Percentiles rank a stretch among this genome's conserved stretches.
phyloP scores from a whole-genome alignment of 805 yeast species.

The Candida ulmi region DNA sequence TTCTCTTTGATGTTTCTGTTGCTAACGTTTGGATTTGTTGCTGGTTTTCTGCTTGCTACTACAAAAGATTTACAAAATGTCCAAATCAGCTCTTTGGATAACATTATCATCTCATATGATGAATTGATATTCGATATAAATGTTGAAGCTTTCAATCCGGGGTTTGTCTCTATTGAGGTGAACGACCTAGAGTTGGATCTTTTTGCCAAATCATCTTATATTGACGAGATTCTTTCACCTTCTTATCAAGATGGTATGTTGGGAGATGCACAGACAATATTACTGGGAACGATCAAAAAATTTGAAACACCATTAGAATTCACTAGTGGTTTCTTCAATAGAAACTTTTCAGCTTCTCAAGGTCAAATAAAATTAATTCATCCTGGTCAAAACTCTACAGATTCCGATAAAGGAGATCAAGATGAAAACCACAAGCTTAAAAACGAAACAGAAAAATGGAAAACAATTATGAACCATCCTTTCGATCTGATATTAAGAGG shows the following conservation, averaged over 20 bases:
- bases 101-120: conserved; percentile 74
- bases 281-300: conserved; percentile 61
- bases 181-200: conserved; percentile 71
- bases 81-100: conserved; percentile 53
- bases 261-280: conserved; percentile 46
- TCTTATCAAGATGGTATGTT: conserved; percentile 9
- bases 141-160: conserved; percentile 82
- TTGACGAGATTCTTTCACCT: conserved; percentile 18
- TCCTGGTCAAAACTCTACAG: conserved; percentile 51
- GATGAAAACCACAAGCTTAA: conserved; percentile 22
- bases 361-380: conserved; percentile 67
- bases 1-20: conserved; percentile 36
- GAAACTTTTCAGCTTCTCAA: conserved; percentile 50
- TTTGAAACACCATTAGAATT: conserved; percentile 73
- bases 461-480: conserved; percentile 64
- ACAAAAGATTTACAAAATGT: conserved; percentile 76
- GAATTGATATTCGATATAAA: conserved; percentile 77
- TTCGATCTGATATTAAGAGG: conserved; percentile 86
- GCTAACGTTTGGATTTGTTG: conserved; percentile 67
- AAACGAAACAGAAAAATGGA: conserved; percentile 56
- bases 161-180: conserved; percentile 63
- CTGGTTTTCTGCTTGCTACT: conserved; percentile 83
- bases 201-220: conserved; percentile 67
- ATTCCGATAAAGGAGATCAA: conserved; percentile 16
- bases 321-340: conserved; percentile 69